Conservation (phyloP, 257 asterid genomes). For the Solanum chmielewskii region DNA sequence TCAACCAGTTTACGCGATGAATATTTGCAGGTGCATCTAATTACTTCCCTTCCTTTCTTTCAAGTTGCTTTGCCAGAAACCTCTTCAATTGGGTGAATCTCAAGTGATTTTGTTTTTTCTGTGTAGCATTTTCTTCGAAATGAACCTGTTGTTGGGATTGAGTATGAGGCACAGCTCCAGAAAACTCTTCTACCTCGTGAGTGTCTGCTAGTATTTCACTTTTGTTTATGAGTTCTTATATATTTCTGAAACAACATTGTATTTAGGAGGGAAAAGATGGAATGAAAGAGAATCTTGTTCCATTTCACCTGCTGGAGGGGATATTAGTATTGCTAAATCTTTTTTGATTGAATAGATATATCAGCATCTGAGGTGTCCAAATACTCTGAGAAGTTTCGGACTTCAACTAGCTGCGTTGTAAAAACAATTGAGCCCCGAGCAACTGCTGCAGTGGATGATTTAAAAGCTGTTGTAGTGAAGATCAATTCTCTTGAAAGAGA, state of each 20-base stretch:
- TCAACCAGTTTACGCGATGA: constrained; percentile 82
- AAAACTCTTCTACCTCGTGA: constrained; percentile 83
- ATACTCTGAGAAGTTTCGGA: constrained; percentile 58
- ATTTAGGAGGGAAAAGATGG: neutral
- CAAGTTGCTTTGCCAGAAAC: neutral
- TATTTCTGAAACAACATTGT: neutral
- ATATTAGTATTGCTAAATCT: neutral
- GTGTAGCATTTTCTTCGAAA: constrained; percentile 81
- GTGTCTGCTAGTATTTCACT: constrained; percentile 9
- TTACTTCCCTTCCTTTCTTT: neutral
- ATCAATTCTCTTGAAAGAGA: constrained; percentile 60
- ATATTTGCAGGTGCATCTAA: constrained; percentile 55
- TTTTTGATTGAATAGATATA: constrained; percentile 40
- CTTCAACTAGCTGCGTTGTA: constrained; percentile 70
- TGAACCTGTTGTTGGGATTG: constrained; percentile 94
- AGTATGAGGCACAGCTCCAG: constrained; percentile 85
- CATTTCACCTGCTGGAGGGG: neutral
- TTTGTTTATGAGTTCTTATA: neutral
- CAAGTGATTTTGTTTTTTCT: constrained; percentile 6
- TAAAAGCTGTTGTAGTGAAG: constrained; percentile 52
- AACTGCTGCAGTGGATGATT: constrained; percentile 53
- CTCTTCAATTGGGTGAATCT: neutral
- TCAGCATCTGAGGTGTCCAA: constrained; percentile 74
- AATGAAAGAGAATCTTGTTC: neutral
- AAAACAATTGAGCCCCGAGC: constrained; percentile 91